These are phyloP conservation scores for Cercospora sesami DNA, from an alignment of 2,329 filamentous ascomycete species.

Conservation along the genomic window DNA sequence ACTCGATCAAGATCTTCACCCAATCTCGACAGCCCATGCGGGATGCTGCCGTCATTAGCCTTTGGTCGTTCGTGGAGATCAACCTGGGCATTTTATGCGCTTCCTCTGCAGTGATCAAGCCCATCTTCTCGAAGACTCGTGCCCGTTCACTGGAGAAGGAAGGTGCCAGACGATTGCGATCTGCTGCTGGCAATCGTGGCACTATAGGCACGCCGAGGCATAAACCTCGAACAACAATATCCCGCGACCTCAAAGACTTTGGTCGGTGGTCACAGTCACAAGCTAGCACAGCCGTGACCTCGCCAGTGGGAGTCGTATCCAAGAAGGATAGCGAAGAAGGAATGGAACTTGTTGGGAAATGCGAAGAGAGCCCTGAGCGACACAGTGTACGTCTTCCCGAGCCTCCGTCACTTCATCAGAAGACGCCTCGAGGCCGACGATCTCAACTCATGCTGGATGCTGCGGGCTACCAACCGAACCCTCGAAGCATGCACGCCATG, in stretches of 20 bases:
- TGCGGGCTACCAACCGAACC: conserved; percentile 8
- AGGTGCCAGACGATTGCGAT: background rate
- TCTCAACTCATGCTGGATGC: conserved; percentile 6
- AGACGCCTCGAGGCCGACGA: conserved; percentile 4
- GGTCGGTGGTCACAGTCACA: conserved; percentile 14
- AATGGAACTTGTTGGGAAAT: conserved; percentile 5
- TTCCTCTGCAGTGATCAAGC: conserved; percentile 31
- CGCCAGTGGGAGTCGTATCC: background rate
- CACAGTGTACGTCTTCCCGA: conserved; percentile 18
- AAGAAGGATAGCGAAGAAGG: conserved; percentile 4
- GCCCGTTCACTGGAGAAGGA: conserved; percentile 17
- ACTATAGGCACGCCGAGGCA: conserved; percentile 9
- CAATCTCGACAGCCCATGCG: conserved; percentile 32
- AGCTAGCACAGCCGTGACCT: conserved; percentile 5
- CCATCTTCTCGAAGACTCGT: conserved; percentile 24
- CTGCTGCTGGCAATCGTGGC: conserved; percentile 7
- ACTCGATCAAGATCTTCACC: conserved; percentile 36
- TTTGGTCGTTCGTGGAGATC: conserved; percentile 39
- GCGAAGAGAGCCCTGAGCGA: conserved; percentile 12
- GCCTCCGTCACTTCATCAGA: conserved; percentile 8
- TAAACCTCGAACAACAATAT: conserved; percentile 10
- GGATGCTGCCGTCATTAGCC: conserved; percentile 35
- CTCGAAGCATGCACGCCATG: conserved; percentile 15
- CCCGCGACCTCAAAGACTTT: conserved; percentile 15
- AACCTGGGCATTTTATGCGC: conserved; percentile 38